These are phyloP conservation scores for Sophora flavescens DNA, from an alignment of 306 rosid species.

Conservation along the genomic window DNA sequence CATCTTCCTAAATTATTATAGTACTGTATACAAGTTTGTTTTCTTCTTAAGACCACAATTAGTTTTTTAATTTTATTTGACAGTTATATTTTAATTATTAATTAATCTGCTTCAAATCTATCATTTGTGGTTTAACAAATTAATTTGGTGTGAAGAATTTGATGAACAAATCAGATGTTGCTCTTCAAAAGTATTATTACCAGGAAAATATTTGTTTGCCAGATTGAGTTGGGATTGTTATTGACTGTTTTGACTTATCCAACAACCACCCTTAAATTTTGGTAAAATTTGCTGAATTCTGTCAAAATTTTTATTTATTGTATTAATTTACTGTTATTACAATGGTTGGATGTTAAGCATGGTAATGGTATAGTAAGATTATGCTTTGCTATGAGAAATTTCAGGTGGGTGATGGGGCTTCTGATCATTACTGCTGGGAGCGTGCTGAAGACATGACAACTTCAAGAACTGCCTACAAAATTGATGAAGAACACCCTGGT, in stretches of 20 bases:
- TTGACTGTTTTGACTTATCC: too few species aligned
- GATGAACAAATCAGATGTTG: background rate
- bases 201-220: too few species aligned
- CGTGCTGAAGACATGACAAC: conserved; percentile 94
- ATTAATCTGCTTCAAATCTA: background rate
- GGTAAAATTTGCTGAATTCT: too few species aligned
- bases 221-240: too few species aligned
- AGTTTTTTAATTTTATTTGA: background rate
- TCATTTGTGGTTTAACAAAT: background rate
- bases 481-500: conserved; percentile 84
- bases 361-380: conserved; percentile 3
- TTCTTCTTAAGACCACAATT: background rate
- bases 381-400: conserved; percentile 23
- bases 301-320: too few species aligned
- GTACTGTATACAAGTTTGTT: background rate
- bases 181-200: background rate
- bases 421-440: conserved; percentile 93
- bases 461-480: conserved; percentile 70
- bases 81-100: background rate
- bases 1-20: conserved; percentile 30
- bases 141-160: background rate
- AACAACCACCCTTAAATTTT: too few species aligned
- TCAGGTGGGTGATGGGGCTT: conserved; percentile 88
- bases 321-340: background rate
- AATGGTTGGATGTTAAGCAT: background rate